Conservation (phyloP, 345 rosid genomes). For the Leavenworthia alabamica region DNA sequence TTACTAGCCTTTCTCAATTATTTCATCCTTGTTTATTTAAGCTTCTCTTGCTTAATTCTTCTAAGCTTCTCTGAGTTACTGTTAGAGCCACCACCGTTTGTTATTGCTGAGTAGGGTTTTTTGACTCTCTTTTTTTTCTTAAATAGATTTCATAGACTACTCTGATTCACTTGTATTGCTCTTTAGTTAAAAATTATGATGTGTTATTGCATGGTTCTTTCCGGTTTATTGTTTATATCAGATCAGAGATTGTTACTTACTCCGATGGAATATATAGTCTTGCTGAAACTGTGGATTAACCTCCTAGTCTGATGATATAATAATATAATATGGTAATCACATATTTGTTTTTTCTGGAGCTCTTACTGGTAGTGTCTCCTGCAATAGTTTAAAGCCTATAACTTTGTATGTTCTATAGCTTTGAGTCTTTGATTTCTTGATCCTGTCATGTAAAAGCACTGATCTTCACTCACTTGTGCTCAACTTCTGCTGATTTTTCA, state of each 20-base stretch:
- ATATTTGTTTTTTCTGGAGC: background rate
- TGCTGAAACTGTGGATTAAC: too few species aligned
- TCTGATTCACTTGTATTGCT: too few species aligned
- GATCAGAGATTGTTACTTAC: too few species aligned
- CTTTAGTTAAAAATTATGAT: too few species aligned
- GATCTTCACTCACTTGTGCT: background rate
- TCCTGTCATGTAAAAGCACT: background rate
- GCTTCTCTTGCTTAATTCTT: too few species aligned
- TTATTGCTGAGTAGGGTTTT: conserved; percentile 26
- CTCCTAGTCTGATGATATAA: too few species aligned
- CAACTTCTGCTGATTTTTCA: background rate
- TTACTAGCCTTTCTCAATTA: background rate
- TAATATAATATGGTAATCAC: background rate
- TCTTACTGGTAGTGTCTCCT: background rate
- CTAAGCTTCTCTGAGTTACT: conserved; percentile 4
- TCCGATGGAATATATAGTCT: too few species aligned
- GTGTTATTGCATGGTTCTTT: too few species aligned
- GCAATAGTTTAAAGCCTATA: background rate
- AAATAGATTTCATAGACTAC: background rate
- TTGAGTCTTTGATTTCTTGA: conserved; percentile 4
- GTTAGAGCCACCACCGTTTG: background rate
- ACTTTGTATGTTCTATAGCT: background rate
- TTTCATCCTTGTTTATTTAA: too few species aligned
- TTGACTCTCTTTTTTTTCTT: background rate
- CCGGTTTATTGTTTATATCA: too few species aligned